Evolutionary conservation across 306 rosid genomes (phyloP), one percentile per base, ranked within the genome.

Genomic region (Quercus berberidifolia): DNA sequence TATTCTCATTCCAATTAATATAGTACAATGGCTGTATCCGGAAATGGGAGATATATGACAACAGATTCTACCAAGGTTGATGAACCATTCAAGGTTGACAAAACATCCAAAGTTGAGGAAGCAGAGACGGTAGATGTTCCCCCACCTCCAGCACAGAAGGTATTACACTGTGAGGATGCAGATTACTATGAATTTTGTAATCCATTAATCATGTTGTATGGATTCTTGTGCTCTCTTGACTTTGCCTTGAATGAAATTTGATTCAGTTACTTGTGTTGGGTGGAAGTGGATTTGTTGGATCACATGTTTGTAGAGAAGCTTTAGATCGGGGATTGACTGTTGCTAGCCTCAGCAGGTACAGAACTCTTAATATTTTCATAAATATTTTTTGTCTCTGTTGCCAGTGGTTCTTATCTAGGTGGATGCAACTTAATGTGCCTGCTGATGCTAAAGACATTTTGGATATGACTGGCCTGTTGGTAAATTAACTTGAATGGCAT

Each of bases 241-340:
- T 19, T 78, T 68, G 23, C 80, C 73, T 64, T 84, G 57, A 62
- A 35, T 83, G 85, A 57, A 55, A 76, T 58, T 83, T 78, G 51
- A 74, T 75, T 77, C 84, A 95, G 99, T 84, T 95, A 84, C 97
- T 95, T 81, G 98, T 95, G 81, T 80, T 95, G 92, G 98, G 98
- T 77, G 99, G 98, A 83, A 95, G 90, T 85, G 99, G 99, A 70
- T 95, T 95, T 84, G 97, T 95, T 79, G 99, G 99, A 79, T 95
- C 98, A 21, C 97, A 95, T 79, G 35, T 95, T 55, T 91, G 97
- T 81, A 86, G 83, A 80, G 99, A 91, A 82, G 99, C 98, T 58
- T 76, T 95, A 23, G 85, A 85, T 55, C 93, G 52, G 30, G 99
- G 96, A 25, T 80, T 92, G 76, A 69, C 99, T 52, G 97, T 95